Percentiles rank a stretch among this genome's conserved stretches.
Conservation (phyloP, 495 filamentous ascomycete species). For the Cenococcum geophilum region DNA sequence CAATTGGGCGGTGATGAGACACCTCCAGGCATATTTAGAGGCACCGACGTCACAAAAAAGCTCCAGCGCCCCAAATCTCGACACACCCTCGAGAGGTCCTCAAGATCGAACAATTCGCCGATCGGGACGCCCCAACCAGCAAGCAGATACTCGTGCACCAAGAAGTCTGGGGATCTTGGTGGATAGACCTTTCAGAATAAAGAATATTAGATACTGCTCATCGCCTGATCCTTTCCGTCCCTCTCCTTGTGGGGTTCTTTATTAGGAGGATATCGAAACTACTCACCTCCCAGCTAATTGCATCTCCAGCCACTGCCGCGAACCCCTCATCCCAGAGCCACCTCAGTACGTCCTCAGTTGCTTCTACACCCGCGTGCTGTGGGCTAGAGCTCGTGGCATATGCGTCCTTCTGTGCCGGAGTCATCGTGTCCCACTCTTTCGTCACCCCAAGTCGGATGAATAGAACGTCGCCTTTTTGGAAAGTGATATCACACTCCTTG, state of each 20-base stretch:
- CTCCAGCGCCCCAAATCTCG: slow-evolving; percentile 22
- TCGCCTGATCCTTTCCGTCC: no score
- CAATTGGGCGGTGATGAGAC: slow-evolving; percentile 25
- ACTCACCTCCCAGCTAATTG: not conserved
- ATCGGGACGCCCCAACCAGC: slow-evolving; percentile 28
- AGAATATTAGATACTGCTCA: no score
- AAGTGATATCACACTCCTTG: slow-evolving; percentile 18
- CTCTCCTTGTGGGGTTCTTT: no score
- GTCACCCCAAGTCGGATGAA: slow-evolving; percentile 18
- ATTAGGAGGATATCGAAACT: not conserved
- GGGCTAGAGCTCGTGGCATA: not conserved
- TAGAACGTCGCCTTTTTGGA: slow-evolving; percentile 26
- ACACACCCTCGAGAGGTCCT: slow-evolving; percentile 21
- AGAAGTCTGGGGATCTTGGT: not conserved
- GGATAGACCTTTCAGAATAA: not conserved
- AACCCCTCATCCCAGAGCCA: slow-evolving; percentile 27
- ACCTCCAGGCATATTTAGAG: slow-evolving; percentile 25
- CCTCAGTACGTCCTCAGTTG: slow-evolving; percentile 15
- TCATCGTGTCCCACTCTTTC: not conserved
- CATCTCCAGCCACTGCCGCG: slow-evolving; percentile 26
- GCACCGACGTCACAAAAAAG: slow-evolving; percentile 23
- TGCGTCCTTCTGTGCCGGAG: not conserved
- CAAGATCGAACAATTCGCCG: slow-evolving; percentile 28
- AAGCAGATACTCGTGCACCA: slow-evolving; percentile 23
- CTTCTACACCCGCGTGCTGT: slow-evolving; percentile 21